These are phyloP conservation scores for Wickerhamiella bombiphila DNA, from an alignment of 805 yeast genomes.

Conservation along the genomic window DNA sequence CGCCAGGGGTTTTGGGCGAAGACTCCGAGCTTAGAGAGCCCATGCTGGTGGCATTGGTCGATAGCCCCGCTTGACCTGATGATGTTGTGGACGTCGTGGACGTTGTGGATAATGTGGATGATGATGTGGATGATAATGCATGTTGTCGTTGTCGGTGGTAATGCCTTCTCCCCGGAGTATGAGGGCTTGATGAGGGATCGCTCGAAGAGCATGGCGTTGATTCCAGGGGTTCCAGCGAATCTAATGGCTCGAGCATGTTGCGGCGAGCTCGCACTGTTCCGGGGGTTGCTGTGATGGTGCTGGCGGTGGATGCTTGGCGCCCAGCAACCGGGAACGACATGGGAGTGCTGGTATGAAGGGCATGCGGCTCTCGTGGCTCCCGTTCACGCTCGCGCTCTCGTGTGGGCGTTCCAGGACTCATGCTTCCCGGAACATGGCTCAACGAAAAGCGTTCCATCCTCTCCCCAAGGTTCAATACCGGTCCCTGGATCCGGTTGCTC, in stretches of 20 bases:
- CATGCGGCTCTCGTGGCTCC: no score
- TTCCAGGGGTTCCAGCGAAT: conserved; percentile 3
- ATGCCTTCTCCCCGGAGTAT: background rate
- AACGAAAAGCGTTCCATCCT: conserved; percentile 13
- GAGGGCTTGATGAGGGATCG: background rate
- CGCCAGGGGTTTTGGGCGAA: conserved; percentile 1
- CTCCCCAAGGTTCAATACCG: conserved; percentile 9
- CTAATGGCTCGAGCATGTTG: background rate
- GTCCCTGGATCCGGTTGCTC: conserved; percentile 7
- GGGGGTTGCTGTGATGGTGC: conserved; percentile 13
- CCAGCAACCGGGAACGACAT: conserved; percentile 7
- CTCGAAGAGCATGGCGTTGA: background rate
- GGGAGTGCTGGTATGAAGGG: conserved; percentile 13
- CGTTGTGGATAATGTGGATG: background rate
- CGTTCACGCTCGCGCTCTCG: conserved; percentile 2
- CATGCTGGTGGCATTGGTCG: background rate
- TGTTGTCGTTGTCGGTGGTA: background rate
- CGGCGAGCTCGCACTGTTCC: conserved; percentile 8
- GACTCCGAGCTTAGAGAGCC: background rate
- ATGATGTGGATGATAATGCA: no score
- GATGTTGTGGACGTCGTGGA: background rate
- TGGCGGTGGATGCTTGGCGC: conserved; percentile 15
- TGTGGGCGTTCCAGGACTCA: conserved; percentile 16
- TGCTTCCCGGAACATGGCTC: conserved; percentile 3
- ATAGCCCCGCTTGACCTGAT: background rate